Conservation (phyloP, 306 rosid species). For the Macrotyloma uniflorum region DNA sequence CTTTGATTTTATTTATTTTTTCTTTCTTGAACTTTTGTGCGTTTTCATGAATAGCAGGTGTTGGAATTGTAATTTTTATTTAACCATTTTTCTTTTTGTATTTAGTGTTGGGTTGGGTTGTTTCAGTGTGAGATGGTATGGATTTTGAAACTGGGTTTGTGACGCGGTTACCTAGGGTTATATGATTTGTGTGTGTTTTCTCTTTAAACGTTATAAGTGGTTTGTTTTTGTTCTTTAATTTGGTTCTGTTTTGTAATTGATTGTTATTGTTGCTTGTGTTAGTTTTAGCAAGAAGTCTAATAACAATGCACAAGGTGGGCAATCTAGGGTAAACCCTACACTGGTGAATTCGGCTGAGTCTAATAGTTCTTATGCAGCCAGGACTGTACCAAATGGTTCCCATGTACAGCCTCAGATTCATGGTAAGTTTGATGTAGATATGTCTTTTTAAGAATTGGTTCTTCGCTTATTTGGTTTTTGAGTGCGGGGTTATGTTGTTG, state of each 20-base stretch:
- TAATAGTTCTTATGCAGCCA: constrained; percentile 52
- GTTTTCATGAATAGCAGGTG: neutral
- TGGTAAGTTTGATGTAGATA: constrained; percentile 47
- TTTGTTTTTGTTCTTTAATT: neutral
- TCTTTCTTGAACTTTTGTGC: too few species aligned
- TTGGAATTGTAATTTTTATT: constrained; percentile 28
- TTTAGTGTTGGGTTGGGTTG: neutral
- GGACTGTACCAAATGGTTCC: constrained; percentile 70
- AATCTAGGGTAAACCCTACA: constrained; percentile 66
- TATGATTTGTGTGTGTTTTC: neutral
- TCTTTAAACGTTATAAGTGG: neutral
- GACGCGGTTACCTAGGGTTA: neutral
- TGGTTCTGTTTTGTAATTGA: constrained; percentile 3
- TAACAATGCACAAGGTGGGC: constrained; percentile 93
- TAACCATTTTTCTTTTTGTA: neutral
- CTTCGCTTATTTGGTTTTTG: neutral
- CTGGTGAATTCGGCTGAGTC: constrained; percentile 58
- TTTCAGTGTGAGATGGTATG: neutral
- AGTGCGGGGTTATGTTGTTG: neutral
- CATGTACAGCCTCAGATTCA: constrained; percentile 59
- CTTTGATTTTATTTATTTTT: neutral
- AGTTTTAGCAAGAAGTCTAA: constrained; percentile 72
- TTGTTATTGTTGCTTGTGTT: constrained; percentile 38
- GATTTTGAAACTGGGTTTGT: constrained; percentile 13
- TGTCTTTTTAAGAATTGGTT: neutral